Conservation (phyloP, 2,329 filamentous ascomycete species). For the Cylindrodendrum hubeiense region DNA sequence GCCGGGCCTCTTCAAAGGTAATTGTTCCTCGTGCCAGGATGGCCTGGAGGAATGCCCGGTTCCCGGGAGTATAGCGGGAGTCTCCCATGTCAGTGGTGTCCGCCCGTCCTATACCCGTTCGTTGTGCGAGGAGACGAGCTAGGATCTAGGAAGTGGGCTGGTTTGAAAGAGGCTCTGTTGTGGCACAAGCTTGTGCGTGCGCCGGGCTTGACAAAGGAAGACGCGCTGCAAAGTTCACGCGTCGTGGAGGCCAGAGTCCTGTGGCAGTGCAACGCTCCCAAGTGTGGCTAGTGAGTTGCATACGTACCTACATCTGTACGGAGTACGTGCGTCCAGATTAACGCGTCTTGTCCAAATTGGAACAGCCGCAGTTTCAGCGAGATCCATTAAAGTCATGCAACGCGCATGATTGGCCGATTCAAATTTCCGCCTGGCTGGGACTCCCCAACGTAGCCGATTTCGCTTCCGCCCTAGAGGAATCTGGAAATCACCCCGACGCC, state of each 20-base stretch:
- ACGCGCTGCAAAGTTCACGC: conserved; percentile 34
- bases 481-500: conserved; percentile 12
- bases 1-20: conserved; percentile 79
- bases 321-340: no score
- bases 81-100: conserved; percentile 39
- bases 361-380: conserved; percentile 7
- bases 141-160: background rate
- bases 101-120: conserved; percentile 38
- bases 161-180: conserved; percentile 3
- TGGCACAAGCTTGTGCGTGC: conserved; percentile 3
- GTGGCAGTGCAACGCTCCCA: conserved; percentile 27
- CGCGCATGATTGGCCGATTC: conserved; percentile 5
- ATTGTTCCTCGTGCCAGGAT: conserved; percentile 84
- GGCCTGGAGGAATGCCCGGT: conserved; percentile 92
- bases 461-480: background rate
- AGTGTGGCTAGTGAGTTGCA: conserved; percentile 14
- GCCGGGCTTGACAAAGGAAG: conserved; percentile 5
- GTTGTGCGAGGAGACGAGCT: background rate
- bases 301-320: no score
- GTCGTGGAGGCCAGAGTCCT: conserved; percentile 18
- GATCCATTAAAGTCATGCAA: background rate
- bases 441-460: background rate
- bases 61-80: conserved; percentile 67
- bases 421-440: background rate
- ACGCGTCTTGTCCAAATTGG: background rate